phyloP scores from a whole-genome alignment of 2,329 filamentous ascomycete species.

The Venturia asperata region DNA sequence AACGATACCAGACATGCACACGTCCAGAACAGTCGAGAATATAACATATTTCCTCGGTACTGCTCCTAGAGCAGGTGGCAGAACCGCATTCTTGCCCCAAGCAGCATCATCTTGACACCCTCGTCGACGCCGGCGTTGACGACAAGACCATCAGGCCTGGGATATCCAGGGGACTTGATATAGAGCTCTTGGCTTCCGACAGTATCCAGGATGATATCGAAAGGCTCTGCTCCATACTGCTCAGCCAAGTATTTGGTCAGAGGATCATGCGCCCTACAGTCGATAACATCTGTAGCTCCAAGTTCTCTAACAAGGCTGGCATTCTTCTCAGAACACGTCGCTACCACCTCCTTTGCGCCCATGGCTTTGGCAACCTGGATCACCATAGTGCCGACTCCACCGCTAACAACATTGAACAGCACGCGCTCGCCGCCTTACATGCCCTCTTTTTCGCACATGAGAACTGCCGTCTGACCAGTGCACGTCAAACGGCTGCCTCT shows the following conservation, averaged over 20 bases:
- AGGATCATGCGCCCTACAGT: constrained; percentile 27
- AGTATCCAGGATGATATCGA: constrained; percentile 43
- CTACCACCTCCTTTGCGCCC: constrained; percentile 37
- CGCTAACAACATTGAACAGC: constrained; percentile 46
- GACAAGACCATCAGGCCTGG: constrained; percentile 35
- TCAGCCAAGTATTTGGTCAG: constrained; percentile 33
- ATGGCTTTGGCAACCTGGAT: constrained; percentile 40
- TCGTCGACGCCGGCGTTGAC: constrained; percentile 34
- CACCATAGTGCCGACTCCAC: constrained; percentile 43
- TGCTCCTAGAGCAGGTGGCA: constrained; percentile 33
- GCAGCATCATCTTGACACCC: constrained; percentile 28
- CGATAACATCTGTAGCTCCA: constrained; percentile 40
- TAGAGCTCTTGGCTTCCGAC: constrained; percentile 42
- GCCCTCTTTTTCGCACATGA: constrained; percentile 30
- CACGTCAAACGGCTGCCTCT: constrained; percentile 37
- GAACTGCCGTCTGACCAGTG: constrained; percentile 36
- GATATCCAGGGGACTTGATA: constrained; percentile 33
- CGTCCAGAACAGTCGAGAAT: constrained; percentile 17
- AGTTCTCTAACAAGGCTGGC: constrained; percentile 37
- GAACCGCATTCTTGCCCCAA: constrained; percentile 27
- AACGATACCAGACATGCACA: constrained; percentile 25
- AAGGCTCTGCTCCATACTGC: constrained; percentile 29
- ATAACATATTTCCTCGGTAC: constrained; percentile 32
- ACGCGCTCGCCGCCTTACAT: constrained; percentile 35
- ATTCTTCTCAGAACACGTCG: constrained; percentile 42